These are phyloP conservation scores for Schizopora paradoxa DNA, from an alignment of 1,284 basidiomycete genomes.

Conservation along the genomic window DNA sequence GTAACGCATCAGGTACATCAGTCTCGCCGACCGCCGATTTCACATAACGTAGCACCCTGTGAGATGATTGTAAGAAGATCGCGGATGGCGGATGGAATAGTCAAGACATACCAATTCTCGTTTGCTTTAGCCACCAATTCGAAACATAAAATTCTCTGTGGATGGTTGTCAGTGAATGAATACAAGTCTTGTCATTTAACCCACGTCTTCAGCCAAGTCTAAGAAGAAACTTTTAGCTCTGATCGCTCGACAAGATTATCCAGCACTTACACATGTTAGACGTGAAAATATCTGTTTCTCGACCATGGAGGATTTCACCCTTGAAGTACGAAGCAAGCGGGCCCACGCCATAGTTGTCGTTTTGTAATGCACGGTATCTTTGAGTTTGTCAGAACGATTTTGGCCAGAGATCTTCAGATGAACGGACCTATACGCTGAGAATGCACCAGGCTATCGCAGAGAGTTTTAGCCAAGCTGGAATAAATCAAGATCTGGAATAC, in stretches of 20 bases:
- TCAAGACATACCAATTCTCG: constrained; percentile 60
- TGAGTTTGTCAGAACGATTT: constrained; percentile 17
- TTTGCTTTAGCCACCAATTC: constrained; percentile 93
- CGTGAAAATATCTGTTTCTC: constrained; percentile 93
- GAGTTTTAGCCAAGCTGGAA: constrained; percentile 6
- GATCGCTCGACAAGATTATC: constrained; percentile 11
- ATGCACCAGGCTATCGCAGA: constrained; percentile 76
- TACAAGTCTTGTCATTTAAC: constrained; percentile 22
- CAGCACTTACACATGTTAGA: constrained; percentile 77
- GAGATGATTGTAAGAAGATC: constrained; percentile 1
- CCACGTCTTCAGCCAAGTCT: constrained; percentile 84
- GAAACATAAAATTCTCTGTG: constrained; percentile 91
- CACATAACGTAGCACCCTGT: constrained; percentile 91
- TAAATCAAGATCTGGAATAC: constrained; percentile 1
- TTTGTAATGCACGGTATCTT: constrained; percentile 85
- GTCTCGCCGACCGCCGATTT: constrained; percentile 95
- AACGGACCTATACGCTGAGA: constrained; percentile 76
- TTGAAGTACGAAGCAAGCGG: constrained; percentile 96
- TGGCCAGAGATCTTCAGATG: constrained; percentile 5
- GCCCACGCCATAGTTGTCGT: constrained; percentile 80
- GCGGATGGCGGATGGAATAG: not conserved
- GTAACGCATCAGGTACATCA: constrained; percentile 89
- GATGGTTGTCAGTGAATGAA: constrained; percentile 13
- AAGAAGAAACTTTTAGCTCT: constrained; percentile 10
- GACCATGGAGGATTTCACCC: constrained; percentile 87